phyloP scores from a whole-genome alignment of 805 yeast species.

The Kuraishia ogatae region DNA sequence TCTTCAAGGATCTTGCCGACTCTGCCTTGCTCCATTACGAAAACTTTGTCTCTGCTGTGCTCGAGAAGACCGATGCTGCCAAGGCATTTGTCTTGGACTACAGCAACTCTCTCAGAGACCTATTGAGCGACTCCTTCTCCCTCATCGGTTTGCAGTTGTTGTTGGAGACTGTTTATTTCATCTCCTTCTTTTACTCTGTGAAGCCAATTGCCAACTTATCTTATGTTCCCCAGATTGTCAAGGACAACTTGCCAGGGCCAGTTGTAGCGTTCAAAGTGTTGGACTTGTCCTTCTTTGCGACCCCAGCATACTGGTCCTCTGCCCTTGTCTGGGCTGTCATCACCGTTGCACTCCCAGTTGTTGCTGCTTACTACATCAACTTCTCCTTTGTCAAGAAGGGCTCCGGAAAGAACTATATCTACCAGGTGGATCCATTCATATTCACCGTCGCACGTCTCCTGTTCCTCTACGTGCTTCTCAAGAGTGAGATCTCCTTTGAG shows the following conservation, averaged over 20 bases:
- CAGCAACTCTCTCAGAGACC: constrained; percentile 20
- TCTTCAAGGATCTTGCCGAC: constrained; percentile 5
- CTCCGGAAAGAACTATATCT: constrained; percentile 36
- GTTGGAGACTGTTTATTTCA: constrained; percentile 15
- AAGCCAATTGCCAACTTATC: constrained; percentile 9
- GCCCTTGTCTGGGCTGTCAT: constrained; percentile 30
- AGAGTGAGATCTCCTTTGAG: constrained; percentile 13
- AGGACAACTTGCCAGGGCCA: constrained; percentile 15
- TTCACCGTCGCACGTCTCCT: constrained; percentile 37
- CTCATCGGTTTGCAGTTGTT: constrained; percentile 16
- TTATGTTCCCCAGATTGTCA: constrained; percentile 15
- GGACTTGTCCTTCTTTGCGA: constrained; percentile 27
- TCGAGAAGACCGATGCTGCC: constrained; percentile 7
- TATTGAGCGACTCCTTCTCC: constrained; percentile 22
- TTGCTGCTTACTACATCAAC: constrained; percentile 41
- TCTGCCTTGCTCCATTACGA: constrained; percentile 1
- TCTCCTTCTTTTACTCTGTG: constrained; percentile 7
- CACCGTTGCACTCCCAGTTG: constrained; percentile 31
- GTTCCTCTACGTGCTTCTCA: constrained; percentile 27
- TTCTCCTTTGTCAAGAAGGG: constrained; percentile 43
- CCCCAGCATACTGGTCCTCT: constrained; percentile 22
- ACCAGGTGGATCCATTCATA: constrained; percentile 40
- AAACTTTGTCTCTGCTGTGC: constrained; percentile 2
- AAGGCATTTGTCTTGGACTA: constrained; percentile 15
- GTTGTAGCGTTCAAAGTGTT: constrained; percentile 18